Base-by-base conservation (phyloP, 495 filamentous ascomycete species). In the Recurvomyces mirabilis region DNA sequence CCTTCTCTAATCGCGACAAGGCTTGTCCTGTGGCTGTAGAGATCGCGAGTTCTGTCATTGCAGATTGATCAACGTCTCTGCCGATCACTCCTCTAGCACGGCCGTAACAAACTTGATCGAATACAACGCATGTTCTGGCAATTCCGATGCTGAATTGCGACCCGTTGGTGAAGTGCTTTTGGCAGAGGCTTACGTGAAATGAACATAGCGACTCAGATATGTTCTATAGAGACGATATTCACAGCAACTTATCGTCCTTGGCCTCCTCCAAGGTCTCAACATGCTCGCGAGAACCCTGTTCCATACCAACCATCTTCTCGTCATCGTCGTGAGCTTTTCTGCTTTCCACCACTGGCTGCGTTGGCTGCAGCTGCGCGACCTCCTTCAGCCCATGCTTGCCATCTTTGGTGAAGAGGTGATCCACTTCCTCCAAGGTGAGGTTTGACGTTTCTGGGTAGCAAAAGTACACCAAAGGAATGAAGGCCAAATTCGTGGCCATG, bases 381-480 rank as follows among this genome's bases (percentile, higher is more conserved):
- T 17, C 20, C 6, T 37, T n/a, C 1, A 45, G 5, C 19, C 48
- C 48, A 12, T 35, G 49, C 20, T 25, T 23, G 35, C 48, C 48
- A 1, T 44, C 42, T 5, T 21, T 35, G 31, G 26, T 46, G 42
- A 51, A 51, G 6, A 51, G 41, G 23, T 40, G 31, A 32, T 51
- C 48, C 20, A 51, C 35, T 15, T 52, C 50, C 28, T 54, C 51
- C 1, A 54, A 38, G 6, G 51, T 54, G 5, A 54, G 43, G 22
- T 54, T 54, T 15, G 35, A 39, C 0, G 51, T 54, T 26, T 53
- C 52, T 31, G 47, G 38, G 20, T 45, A 51, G 21, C 41, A 52
- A 38, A 52, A 52, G 33, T 47, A 52, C 18, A 52, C 49, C 3
- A 52, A 38, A 4, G 49, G 49, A n/a, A 49, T 38, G 46, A 53